These are phyloP conservation scores for Dioscorea alata DNA, from an alignment of 106 monocot species.

Conservation along the genomic window DNA sequence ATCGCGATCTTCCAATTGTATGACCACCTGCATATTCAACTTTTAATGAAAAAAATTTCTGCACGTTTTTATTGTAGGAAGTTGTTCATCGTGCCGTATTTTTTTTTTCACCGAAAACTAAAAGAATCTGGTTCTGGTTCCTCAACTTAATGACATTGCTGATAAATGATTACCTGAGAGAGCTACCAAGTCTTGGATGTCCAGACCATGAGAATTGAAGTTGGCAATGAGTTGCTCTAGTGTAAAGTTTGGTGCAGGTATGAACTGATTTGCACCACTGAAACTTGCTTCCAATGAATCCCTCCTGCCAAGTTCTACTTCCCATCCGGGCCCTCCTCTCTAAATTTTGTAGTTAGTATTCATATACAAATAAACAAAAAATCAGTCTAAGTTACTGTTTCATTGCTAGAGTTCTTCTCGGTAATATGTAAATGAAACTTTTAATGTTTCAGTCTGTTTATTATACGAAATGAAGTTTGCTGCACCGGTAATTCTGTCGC, in stretches of 20 bases:
- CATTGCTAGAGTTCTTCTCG: no score
- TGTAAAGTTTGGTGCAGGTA: constrained; percentile 72
- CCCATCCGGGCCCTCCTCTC: constrained; percentile 64
- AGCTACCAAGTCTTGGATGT: constrained; percentile 51
- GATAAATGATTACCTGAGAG: constrained; percentile 40
- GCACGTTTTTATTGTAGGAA: no score
- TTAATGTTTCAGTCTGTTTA: no score
- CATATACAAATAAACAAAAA: no score
- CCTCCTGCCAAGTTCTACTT: constrained; percentile 55
- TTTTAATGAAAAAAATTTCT: background rate
- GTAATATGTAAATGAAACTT: no score
- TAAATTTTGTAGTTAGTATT: background rate
- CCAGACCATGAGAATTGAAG: constrained; percentile 56
- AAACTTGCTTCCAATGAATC: constrained; percentile 63
- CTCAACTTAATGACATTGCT: no score
- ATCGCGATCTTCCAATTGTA: constrained; percentile 62
- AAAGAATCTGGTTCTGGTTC: no score
- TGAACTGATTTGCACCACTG: constrained; percentile 42
- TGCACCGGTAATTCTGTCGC: no score
- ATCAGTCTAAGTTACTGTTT: no score
- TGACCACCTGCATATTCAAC: constrained; percentile 34
- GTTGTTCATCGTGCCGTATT: no score
- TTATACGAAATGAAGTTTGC: no score
- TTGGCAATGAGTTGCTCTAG: constrained; percentile 47
- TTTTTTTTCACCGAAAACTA: no score